phyloP scores from a whole-genome alignment of 352 stramenopile species.

The Albugo laibachii region DNA sequence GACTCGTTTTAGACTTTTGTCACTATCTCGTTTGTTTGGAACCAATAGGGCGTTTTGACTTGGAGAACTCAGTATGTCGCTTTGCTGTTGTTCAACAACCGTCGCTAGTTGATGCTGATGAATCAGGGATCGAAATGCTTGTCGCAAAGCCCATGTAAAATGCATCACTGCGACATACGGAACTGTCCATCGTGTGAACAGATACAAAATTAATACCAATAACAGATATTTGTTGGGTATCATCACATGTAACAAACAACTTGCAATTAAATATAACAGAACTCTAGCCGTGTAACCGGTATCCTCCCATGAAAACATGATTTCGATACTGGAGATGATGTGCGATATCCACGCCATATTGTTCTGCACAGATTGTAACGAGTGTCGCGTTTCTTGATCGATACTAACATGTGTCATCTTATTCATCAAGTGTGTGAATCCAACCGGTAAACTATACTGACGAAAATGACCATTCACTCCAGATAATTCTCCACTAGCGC shows the following conservation, averaged over 20 bases:
- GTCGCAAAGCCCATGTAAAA: slow-evolving; percentile 36
- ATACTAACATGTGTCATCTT: slow-evolving; percentile 80
- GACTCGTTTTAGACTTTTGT: slow-evolving; percentile 19
- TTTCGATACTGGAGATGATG: slow-evolving; percentile 64
- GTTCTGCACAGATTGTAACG: slow-evolving; percentile 72
- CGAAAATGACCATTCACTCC: slow-evolving; percentile 23
- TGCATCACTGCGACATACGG: slow-evolving; percentile 54
- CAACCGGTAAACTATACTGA: slow-evolving; percentile 58
- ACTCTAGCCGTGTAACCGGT: slow-evolving; percentile 71
- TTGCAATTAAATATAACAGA: slow-evolving; percentile 63
- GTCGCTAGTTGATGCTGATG: slow-evolving; percentile 59
- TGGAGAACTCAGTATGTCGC: not conserved
- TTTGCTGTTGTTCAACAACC: slow-evolving; percentile 33
- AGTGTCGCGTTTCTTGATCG: slow-evolving; percentile 61
- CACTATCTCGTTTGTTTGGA: slow-evolving; percentile 9
- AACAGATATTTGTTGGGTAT: slow-evolving; percentile 73
- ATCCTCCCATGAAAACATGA: slow-evolving; percentile 79
- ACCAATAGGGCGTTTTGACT: not conserved
- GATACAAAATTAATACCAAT: slow-evolving; percentile 48
- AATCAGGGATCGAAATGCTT: slow-evolving; percentile 40
- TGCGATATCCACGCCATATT: slow-evolving; percentile 78
- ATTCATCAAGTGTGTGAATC: slow-evolving; percentile 79
- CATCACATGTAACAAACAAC: slow-evolving; percentile 68
- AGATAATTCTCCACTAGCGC: slow-evolving; percentile 13
- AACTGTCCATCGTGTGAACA: slow-evolving; percentile 66